phyloP scores from a whole-genome alignment of 768 basidiomycete species.

The Punctularia strigosozonata region DNA sequence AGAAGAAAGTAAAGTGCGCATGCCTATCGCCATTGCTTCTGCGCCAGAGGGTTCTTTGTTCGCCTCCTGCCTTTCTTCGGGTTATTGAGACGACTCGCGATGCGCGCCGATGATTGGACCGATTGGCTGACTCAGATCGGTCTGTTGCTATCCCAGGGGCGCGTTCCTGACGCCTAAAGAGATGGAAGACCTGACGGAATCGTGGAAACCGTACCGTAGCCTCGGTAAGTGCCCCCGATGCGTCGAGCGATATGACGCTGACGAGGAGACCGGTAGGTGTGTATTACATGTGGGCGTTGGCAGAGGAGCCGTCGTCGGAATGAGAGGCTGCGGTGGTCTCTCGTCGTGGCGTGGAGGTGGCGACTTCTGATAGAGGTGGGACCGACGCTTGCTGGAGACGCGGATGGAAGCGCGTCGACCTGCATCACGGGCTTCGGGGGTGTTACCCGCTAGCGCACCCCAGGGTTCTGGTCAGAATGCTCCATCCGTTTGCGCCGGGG shows the following conservation, averaged over 20 bases:
- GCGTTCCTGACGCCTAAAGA: slow-evolving; percentile 68
- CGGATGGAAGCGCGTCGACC: too few species aligned
- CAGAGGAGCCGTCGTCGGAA: slow-evolving; percentile 30
- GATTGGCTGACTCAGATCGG: slow-evolving; percentile 1
- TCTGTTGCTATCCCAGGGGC: slow-evolving; percentile 31
- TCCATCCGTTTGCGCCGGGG: too few species aligned
- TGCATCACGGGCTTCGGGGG: too few species aligned
- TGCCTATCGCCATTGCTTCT: not conserved
- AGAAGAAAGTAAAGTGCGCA: slow-evolving; percentile 62
- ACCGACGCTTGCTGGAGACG: too few species aligned
- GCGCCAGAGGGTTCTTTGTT: not conserved
- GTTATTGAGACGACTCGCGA: too few species aligned
- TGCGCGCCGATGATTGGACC: slow-evolving; percentile 5
- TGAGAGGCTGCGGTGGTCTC: too few species aligned
- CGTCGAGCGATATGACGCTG: too few species aligned
- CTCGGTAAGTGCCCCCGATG: slow-evolving; percentile 58
- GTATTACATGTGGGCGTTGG: slow-evolving; percentile 83
- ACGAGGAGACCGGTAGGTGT: slow-evolving; percentile 34
- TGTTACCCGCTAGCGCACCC: too few species aligned
- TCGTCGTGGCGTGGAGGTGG: too few species aligned
- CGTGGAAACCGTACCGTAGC: slow-evolving; percentile 77
- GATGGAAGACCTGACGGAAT: slow-evolving; percentile 66
- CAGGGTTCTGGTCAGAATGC: too few species aligned
- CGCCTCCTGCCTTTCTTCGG: too few species aligned
- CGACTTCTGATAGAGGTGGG: too few species aligned